Evolutionary conservation across 1,284 basidiomycete species (phyloP), one percentile per base, ranked within the genome.

Genomic region (Cystobasidium slooffiae): DNA sequence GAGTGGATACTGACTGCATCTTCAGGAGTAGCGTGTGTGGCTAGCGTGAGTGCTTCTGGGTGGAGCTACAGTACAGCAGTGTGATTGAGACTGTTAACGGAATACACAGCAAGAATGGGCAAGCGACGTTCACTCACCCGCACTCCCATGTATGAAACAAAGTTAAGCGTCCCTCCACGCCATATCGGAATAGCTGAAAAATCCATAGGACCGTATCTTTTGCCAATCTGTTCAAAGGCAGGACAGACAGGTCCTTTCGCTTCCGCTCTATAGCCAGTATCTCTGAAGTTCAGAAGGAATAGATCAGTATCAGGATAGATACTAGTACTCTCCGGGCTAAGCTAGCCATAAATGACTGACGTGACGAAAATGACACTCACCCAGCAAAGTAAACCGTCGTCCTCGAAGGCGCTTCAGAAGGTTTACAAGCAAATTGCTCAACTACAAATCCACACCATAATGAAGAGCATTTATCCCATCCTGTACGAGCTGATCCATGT

Each of bases 361-460:
- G n/a, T n/a, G n/a, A n/a, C n/a, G n/a, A n/a, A n/a, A n/a, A n/a
- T n/a, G n/a, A 14, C 2, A 52, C 77, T 22, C 53, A 78, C 77
- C 78, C 78, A 14, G 78, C 78, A 51, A 76, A 76, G 62, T 77
- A 79, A 12, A 79, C 46, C 6, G 76, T 75, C 6, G 78, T 78
- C 52, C 75, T 72, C 3, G n/a, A 43, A 6, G 65, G 65, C 10
- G 61, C 62, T 20, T 51, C 12, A 0, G 70, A 73, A 24, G 64
- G 65, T 18, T 66, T 72, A 5, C 72, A 66, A 43, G 76, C 67
- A 16, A 80, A 75, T 22, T 78, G 77, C 66, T 81, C 80, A 43
- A 81, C 74, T 31, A 80, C 77, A 77, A 80, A 81, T 3, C 80
- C 80, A 22, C 76, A 77, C 80, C 80, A 81, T 3, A 81, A 62